Evolutionary conservation across 2,329 filamentous ascomycete genomes (phyloP).

Genomic region (Annulohypoxylon truncatum): DNA sequence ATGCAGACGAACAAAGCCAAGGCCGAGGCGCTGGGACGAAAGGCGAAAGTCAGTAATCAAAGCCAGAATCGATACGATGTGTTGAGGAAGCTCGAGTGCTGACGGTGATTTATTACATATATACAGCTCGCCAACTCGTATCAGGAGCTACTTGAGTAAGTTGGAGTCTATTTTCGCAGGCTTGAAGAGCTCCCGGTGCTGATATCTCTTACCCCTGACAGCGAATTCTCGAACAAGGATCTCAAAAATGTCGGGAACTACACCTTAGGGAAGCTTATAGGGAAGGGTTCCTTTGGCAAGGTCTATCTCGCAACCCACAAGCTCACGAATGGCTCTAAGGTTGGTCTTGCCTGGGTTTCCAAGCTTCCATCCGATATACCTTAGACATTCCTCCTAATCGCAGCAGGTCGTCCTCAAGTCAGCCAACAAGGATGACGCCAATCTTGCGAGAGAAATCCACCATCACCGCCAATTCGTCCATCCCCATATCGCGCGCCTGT

Average conservation of each 20-base stretch:
- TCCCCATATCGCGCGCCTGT: constrained; percentile 94
- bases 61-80: background rate
- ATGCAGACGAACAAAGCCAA: constrained; percentile 58
- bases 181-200: constrained; percentile 21
- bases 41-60: constrained; percentile 49
- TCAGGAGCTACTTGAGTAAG: constrained; percentile 93
- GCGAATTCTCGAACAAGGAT: constrained; percentile 93
- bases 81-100: constrained; percentile 17
- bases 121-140: constrained; percentile 93
- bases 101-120: constrained; percentile 5
- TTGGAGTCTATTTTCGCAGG: constrained; percentile 30
- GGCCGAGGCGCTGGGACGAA: constrained; percentile 58
- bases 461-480: constrained; percentile 98
- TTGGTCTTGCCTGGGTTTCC: constrained; percentile 54
- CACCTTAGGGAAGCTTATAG: constrained; percentile 88
- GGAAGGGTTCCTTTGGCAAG: constrained; percentile 98
- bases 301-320: constrained; percentile 97
- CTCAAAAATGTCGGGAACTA: constrained; percentile 96
- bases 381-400: constrained; percentile 30
- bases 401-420: constrained; percentile 95
- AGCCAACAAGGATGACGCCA: constrained; percentile 93
- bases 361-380: constrained; percentile 3
- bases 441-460: constrained; percentile 96
- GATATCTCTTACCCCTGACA: constrained; percentile 53
- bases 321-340: constrained; percentile 98